Evolutionary conservation across 768 basidiomycete species (phyloP).

Genomic region (Tricholoma furcatifolium): DNA sequence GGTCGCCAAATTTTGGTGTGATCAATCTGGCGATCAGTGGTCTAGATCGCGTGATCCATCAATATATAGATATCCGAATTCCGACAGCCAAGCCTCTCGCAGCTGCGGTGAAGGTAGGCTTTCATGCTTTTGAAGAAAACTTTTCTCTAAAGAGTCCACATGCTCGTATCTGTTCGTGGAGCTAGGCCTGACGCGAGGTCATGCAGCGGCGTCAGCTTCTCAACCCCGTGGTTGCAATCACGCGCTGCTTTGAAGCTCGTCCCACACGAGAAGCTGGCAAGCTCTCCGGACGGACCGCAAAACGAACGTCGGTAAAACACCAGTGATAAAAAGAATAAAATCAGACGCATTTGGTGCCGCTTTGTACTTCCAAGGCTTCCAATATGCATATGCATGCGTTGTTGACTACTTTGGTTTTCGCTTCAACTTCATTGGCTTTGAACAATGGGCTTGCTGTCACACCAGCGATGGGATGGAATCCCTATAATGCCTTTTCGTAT

Average conservation of each 20-base stretch:
- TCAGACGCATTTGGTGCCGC: not conserved
- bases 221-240: slow-evolving; percentile 3
- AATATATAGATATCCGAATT: too few relatives aligned
- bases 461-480: slow-evolving; percentile 50
- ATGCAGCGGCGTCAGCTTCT: not conserved
- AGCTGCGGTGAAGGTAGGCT: too few relatives aligned
- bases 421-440: slow-evolving; percentile 22
- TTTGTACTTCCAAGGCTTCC: not conserved
- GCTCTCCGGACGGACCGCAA: slow-evolving; percentile 10
- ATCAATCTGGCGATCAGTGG: slow-evolving; percentile 14
- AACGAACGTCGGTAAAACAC: not conserved
- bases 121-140: too few relatives aligned
- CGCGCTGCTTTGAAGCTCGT: not conserved
- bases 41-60: slow-evolving; percentile 15
- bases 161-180: not conserved
- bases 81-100: too few relatives aligned
- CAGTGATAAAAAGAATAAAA: not conserved
- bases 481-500: slow-evolving; percentile 46
- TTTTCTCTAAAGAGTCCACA: too few relatives aligned
- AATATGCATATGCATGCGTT: slow-evolving; percentile 11
- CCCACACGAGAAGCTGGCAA: not conserved
- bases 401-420: slow-evolving; percentile 13
- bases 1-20: not conserved
- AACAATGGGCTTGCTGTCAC: slow-evolving; percentile 41
- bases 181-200: not conserved